Percentiles rank a stretch among this genome's conserved stretches.
These are phyloP conservation scores for Zoysia pacifica DNA, from an alignment of 176 grass and related monocot genomes.

Conservation along the genomic window DNA sequence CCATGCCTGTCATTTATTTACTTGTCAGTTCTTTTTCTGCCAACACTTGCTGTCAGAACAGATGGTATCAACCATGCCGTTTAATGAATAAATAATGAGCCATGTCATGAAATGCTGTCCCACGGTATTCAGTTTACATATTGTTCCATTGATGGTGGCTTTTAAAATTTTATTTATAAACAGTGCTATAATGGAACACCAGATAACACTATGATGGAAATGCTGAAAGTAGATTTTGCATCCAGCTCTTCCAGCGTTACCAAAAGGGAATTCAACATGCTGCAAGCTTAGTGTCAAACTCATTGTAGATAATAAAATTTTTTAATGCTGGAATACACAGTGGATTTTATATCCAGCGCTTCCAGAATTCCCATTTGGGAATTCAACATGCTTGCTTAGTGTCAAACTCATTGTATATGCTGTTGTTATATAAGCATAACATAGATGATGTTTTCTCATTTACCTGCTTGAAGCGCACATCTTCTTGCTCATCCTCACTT, in stretches of 20 bases:
- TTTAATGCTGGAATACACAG: constrained; percentile 7
- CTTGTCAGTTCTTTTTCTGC: constrained; percentile 8
- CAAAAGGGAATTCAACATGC: not conserved
- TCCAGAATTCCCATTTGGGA: not conserved
- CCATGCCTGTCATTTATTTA: constrained; percentile 66
- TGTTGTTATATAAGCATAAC: not conserved
- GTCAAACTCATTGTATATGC: not conserved
- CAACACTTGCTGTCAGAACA: constrained; percentile 12
- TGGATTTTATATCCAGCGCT: not conserved
- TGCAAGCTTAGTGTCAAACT: not conserved
- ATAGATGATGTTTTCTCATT: not conserved
- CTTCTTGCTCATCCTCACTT: constrained; percentile 78
- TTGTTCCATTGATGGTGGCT: not conserved
- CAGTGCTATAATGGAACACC: not conserved
- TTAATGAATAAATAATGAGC: not conserved
- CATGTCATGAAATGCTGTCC: not conserved
- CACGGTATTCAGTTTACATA: constrained; percentile 24
- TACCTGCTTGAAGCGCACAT: constrained; percentile 95
- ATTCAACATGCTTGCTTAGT: not conserved
- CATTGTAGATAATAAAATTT: not conserved
- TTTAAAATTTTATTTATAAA: not conserved
- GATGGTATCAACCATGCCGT: not conserved
- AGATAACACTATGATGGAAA: constrained; percentile 10
- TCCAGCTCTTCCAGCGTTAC: not conserved
- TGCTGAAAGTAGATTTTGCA: not conserved